Evolutionary conservation across 345 rosid species (phyloP), one percentile per base, ranked within the genome.

Genomic region (Excoecaria cochinchinensis): DNA sequence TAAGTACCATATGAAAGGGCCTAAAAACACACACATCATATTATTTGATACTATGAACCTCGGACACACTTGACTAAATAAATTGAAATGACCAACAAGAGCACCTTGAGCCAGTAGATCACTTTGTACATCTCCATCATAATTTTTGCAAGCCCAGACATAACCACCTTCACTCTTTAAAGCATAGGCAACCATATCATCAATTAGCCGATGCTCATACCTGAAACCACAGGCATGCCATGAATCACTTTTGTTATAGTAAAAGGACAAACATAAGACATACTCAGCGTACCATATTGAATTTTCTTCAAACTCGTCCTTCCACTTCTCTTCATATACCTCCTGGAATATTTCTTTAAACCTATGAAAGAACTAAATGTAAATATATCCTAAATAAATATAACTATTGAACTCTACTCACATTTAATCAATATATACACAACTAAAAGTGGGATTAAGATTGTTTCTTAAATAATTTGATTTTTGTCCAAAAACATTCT

Each of bases 131-230:
- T 95, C 98, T 79, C 98, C 99, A 46, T 95, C 99, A 24, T 95
- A 95, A 79, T 95, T 95, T 87, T 95, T 95, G 88, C 99, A 95
- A 21, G 99, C 97, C 98, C 99, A 95, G 12, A 91, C 96, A 89
- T 92, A 95, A 77, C 99, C 98, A 31, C 99, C 99, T 70, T 90
- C 98, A 68, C 99, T 95, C 86, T 95, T 95, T 67, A 95, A 1
- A 19, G 90, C 96, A 81, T 95, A 95, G 72, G 99, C 99, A 59
- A 95, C 98, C 99, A 95, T 95, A 80, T 95, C 98, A 86, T 95
- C 99, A 61, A 95, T 95, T 70, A 95, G 78, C n/a, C 98, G 97
- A 74, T 95, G 99, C 85, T 92, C 99, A 74, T 95, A 95, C 99
- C 98, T 95, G 76, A 75, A 58, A 40, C 1, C 77, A 74, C 24